Base-by-base conservation (phyloP, 2,329 filamentous ascomycete genomes). In the Lizonia empirigonia region DNA sequence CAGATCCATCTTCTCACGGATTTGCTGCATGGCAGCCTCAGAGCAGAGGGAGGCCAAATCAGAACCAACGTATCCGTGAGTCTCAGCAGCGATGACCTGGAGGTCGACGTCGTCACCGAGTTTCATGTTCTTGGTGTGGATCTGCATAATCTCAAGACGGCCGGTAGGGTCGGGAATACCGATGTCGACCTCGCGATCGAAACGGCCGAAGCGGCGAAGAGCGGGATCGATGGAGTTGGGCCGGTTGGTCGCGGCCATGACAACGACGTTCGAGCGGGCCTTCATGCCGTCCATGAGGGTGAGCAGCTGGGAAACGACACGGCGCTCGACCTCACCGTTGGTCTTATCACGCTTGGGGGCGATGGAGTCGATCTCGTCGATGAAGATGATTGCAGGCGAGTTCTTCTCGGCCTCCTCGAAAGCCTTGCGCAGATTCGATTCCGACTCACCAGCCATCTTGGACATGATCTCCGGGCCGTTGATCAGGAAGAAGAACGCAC, bases 71-170 rank as follows among this genome's bases (percentile, higher is more conserved):
- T 97, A 99, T 80, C 94, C 94, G 81, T 99, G 94, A 37, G 94
- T 99, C 82, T 99, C 94, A 23, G 94, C 86, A 46, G 94, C 94
- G 70, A 99, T 97, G 70, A 91, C 88, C 81, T 97, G 93, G 35
- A 99, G 85, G 70, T 99, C 94, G 56, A 99, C 94, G 67, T 97
- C 94, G 51, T 97, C 94, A 53, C 79, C 91, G 56, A 99, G 85
- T 83, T 99, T 99, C 94, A 99, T 99, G 85, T 99, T 99, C 88
- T 99, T 99, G 77, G 94, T 99, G 84, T 99, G 94, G 64, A 99
- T 99, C 78, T 96, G 91, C 55, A 99, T 87, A 71, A 99, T 97
- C 83, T 99, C 94, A 29, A 99, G 89, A 84, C 94, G 94, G 59
- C 94, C 94, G 67, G 93, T 97, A 42, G 94, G 94, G 79, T 97